Conservation (phyloP, 1,284 basidiomycete species). For the Neonothopanus nambi region DNA sequence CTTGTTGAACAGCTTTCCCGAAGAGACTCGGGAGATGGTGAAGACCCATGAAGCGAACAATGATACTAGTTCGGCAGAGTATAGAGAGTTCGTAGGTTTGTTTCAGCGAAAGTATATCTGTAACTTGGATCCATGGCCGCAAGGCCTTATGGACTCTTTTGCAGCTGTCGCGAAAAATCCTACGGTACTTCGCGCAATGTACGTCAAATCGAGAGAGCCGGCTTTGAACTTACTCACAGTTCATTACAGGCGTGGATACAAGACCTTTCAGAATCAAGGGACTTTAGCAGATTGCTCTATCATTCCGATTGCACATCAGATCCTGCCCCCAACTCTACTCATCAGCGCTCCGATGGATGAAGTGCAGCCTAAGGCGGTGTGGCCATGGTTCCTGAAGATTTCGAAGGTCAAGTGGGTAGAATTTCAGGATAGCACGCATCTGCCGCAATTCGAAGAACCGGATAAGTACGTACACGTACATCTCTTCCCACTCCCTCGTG, state of each 20-base stretch:
- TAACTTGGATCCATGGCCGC: constrained; percentile 45
- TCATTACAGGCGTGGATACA: no score
- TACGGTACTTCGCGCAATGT: constrained; percentile 48
- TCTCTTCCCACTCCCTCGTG: no score
- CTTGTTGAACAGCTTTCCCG: constrained; percentile 38
- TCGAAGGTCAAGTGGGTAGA: neutral
- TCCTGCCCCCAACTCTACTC: neutral
- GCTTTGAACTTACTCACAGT: no score
- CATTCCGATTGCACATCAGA: neutral
- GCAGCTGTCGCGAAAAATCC: constrained; percentile 40
- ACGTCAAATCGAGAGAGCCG: no score
- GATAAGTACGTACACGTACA: no score
- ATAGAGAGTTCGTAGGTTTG: constrained; percentile 40
- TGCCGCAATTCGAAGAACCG: neutral
- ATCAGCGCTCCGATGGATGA: neutral
- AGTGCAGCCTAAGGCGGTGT: neutral
- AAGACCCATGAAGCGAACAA: constrained; percentile 47
- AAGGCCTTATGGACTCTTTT: constrained; percentile 32
- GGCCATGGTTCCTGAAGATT: neutral
- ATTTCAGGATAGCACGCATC: neutral
- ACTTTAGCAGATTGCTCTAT: neutral
- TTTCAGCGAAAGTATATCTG: constrained; percentile 50
- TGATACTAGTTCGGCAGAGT: constrained; percentile 45
- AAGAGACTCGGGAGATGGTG: constrained; percentile 42
- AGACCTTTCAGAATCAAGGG: no score